phyloP scores from a whole-genome alignment of 2,329 filamentous ascomycete species.

The Cladosporium sp. region DNA sequence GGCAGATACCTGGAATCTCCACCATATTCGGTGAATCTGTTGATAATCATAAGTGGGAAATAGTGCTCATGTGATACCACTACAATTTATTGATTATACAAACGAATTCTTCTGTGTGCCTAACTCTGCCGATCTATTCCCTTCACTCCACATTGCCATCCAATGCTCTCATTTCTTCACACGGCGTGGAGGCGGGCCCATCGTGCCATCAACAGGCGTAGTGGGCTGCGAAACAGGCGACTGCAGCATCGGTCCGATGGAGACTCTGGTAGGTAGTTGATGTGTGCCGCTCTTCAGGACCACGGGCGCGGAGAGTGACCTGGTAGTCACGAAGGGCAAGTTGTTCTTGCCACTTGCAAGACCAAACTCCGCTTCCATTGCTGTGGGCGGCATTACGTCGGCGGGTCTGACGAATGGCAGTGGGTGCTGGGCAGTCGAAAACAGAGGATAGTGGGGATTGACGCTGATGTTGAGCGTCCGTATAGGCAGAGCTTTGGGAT shows the following conservation, averaged over 20 bases:
- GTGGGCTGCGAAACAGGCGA: neutral
- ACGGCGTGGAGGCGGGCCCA: neutral
- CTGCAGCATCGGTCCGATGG: neutral
- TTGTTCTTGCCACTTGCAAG: neutral
- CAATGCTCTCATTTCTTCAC: neutral
- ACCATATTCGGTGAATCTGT: neutral
- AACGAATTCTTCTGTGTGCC: neutral
- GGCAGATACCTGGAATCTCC: neutral
- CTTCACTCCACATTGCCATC: neutral
- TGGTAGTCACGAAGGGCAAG: neutral
- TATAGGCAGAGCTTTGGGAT: neutral
- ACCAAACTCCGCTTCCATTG: neutral
- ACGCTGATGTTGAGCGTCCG: neutral
- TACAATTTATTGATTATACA: neutral
- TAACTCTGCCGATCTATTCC: neutral
- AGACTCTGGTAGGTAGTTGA: neutral
- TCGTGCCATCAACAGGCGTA: neutral
- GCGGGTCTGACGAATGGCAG: constrained; percentile 6
- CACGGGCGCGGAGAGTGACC: neutral
- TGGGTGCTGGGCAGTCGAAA: neutral
- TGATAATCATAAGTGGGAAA: neutral
- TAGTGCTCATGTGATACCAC: neutral
- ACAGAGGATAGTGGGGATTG: neutral
- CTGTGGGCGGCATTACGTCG: constrained; percentile 1
- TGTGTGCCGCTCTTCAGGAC: neutral